Conservation (phyloP, 176 grass and related monocot species). For the Triticum dicoccoides region DNA sequence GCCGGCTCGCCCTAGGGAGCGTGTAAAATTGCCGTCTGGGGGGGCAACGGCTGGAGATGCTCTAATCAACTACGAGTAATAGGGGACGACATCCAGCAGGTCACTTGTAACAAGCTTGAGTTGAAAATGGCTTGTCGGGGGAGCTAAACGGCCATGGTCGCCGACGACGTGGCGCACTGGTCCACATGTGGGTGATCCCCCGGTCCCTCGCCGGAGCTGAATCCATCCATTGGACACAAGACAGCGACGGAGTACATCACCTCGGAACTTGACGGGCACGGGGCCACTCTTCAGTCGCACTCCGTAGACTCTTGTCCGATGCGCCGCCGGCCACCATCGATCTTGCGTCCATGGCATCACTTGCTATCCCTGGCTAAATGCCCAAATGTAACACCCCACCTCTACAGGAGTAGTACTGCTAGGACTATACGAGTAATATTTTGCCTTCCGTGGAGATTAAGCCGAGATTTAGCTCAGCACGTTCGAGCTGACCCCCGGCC, state of each 20-base stretch:
- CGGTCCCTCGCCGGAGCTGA: background rate
- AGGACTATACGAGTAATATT: background rate
- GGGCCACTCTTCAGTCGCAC: background rate
- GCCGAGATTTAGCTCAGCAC: background rate
- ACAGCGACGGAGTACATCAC: background rate
- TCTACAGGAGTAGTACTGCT: background rate
- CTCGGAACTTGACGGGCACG: background rate
- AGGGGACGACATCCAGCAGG: background rate
- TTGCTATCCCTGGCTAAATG: background rate
- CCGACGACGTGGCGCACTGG: background rate
- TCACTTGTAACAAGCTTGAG: background rate
- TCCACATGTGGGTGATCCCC: background rate
- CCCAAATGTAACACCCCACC: background rate
- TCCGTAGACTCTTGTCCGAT: background rate
- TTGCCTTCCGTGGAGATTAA: background rate
- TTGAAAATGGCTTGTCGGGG: background rate
- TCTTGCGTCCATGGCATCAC: background rate
- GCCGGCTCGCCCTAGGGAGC: too few species aligned
- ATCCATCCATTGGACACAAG: background rate
- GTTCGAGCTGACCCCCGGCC: background rate
- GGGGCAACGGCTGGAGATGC: too few species aligned
- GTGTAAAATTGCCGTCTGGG: too few species aligned
- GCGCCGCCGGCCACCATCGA: background rate
- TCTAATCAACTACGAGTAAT: background rate
- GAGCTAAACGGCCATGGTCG: background rate